A percentile compares a stretch with the other conserved stretches of the same genome.
phyloP scores from a whole-genome alignment of 345 rosid genomes.

The Abelmoschus esculentus region DNA sequence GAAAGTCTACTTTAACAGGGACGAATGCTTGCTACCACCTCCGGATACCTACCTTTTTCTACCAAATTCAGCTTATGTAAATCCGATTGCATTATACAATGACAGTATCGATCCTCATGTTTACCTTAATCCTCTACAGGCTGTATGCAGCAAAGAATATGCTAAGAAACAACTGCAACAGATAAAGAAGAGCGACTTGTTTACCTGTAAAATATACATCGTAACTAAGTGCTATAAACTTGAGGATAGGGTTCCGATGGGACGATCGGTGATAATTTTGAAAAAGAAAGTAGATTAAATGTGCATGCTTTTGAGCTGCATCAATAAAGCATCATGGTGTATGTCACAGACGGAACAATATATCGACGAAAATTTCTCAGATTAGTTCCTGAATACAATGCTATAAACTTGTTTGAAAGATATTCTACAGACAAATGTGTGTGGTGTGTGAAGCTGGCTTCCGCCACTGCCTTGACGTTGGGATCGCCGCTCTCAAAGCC shows the following conservation, averaged over 20 bases:
- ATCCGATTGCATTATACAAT: slow-evolving; percentile 16
- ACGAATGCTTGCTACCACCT: slow-evolving; percentile 48
- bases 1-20: slow-evolving; percentile 50
- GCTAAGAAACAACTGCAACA: slow-evolving; percentile 7
- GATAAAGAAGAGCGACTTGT: not conserved
- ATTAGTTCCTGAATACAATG: slow-evolving; percentile 19
- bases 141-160: not conserved
- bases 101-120: slow-evolving; percentile 22
- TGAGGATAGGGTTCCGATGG: not conserved
- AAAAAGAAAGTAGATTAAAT: not conserved
- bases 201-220: too few species aligned
- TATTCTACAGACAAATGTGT: slow-evolving; percentile 15
- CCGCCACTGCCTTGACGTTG: slow-evolving; percentile 78
- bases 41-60: slow-evolving; percentile 41
- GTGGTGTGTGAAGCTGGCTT: slow-evolving; percentile 52
- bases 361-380: slow-evolving; percentile 15
- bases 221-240: too few species aligned
- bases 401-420: slow-evolving; percentile 12
- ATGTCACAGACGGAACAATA: not conserved
- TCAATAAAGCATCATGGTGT: not conserved
- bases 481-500: slow-evolving; percentile 70
- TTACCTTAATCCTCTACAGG: slow-evolving; percentile 18
- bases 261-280: not conserved
- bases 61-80: slow-evolving; percentile 24
- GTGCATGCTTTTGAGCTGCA: not conserved